These are phyloP conservation scores for Ustilago hordei DNA, from an alignment of 1,284 basidiomycete genomes.

Conservation along the genomic window DNA sequence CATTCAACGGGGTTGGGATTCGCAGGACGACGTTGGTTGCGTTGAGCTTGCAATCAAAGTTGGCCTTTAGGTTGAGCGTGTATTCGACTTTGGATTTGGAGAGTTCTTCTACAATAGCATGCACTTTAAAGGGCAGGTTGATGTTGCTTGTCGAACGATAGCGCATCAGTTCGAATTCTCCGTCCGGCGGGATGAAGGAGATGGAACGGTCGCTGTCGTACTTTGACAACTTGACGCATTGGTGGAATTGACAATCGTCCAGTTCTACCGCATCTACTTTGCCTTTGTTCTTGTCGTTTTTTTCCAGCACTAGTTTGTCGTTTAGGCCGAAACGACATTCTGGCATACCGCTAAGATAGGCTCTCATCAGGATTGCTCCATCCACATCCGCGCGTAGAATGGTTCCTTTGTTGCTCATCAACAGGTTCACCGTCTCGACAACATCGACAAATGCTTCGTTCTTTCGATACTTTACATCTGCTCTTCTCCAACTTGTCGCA, in stretches of 20 bases:
- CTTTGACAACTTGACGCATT: constrained; percentile 93
- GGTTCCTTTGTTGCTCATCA: constrained; percentile 95
- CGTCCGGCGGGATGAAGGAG: constrained; percentile 96
- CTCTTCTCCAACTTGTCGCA: constrained; percentile 90
- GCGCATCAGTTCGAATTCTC: constrained; percentile 98
- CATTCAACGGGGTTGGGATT: constrained; percentile 95
- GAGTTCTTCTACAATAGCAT: constrained; percentile 91
- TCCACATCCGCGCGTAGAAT: constrained; percentile 96
- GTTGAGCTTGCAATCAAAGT: constrained; percentile 89
- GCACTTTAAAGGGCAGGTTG: constrained; percentile 89
- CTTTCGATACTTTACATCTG: constrained; percentile 96
- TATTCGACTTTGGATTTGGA: constrained; percentile 92
- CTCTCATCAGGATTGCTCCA: constrained; percentile 97
- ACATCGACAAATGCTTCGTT: constrained; percentile 99
- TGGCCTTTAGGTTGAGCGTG: constrained; percentile 86
- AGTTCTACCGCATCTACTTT: constrained; percentile 74
- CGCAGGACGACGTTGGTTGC: constrained; percentile 91
- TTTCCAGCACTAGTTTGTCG: constrained; percentile 96
- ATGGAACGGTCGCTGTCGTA: constrained; percentile 94
- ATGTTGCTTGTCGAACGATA: constrained; percentile 96
- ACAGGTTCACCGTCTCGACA: constrained; percentile 93
- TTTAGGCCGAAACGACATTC: constrained; percentile 99
- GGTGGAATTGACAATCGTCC: constrained; percentile 98
- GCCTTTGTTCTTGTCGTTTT: constrained; percentile 71
- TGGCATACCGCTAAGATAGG: constrained; percentile 93